Evolutionary conservation across 371 early-diverging fungal species (phyloP), one percentile per base, ranked within the genome.

Genomic region (Aphelidium insulamus): DNA sequence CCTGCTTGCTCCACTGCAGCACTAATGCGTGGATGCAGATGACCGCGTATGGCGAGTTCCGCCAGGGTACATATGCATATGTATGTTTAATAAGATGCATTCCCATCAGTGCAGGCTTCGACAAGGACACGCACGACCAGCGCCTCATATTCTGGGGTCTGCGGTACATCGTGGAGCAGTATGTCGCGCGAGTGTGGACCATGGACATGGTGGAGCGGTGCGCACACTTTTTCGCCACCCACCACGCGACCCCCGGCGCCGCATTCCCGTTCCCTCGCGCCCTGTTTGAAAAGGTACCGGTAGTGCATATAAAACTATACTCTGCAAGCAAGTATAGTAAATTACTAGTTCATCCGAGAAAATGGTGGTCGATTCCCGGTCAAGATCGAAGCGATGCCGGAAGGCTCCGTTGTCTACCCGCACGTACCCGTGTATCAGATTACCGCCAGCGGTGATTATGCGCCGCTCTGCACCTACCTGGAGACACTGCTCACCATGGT

Each of bases 131-230:
- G 0, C 34, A 45, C 11, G 83, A 82, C 48, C 43, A 47, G 18
- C 72, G 83, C 30, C 57, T 79, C 17, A 63, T 79, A 32, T 69
- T 72, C 33, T 78, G 72, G 48, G 83, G 83, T n/a, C 59, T 80
- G 9, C 67, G 76, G 5, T 73, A 77, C 57, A 52, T 80, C 28
- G 55, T 83, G 26, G 76, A 77, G 34, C 52, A 62, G 31, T 72
- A 76, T 43, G 32, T 83, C 10, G 41, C 48, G 21, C 51, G 49
- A 27, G 43, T 39, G 29, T 80, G 74, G 73, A 72, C 76, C 0
- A 21, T 48, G 38, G 43, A 59, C 25, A 75, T 80, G 37, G 62
- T 83, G 1, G 57, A 60, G 5, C 30, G 44, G 23, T 64, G 73
- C 1, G 68, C 60, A 26, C 24, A 36, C 17, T 79, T 83, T 44